A percentile compares a stretch with the other conserved stretches of the same genome.
phyloP scores from a whole-genome alignment of 2,329 filamentous ascomycete species.

The Trichoderma koningiopsis region DNA sequence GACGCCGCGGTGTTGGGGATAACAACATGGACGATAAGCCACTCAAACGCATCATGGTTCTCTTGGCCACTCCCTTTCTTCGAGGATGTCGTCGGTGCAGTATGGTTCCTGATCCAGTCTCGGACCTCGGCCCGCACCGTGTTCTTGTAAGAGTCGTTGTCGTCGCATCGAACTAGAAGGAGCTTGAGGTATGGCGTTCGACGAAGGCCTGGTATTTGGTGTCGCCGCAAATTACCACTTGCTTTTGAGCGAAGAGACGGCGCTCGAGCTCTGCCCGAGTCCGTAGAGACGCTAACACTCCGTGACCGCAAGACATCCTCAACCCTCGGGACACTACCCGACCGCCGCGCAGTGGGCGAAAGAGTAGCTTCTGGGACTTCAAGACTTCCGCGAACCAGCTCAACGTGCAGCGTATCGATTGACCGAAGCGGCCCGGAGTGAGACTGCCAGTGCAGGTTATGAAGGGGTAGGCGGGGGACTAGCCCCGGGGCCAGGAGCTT shows the following conservation, averaged over 20 bases:
- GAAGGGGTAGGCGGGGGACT: slow-evolving; percentile 76
- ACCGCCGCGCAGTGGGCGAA: slow-evolving; percentile 37
- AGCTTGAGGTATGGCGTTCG: slow-evolving; percentile 94
- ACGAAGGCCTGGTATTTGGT: slow-evolving; percentile 92
- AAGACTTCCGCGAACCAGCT: slow-evolving; percentile 69
- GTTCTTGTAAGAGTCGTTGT: slow-evolving; percentile 90
- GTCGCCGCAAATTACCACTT: slow-evolving; percentile 60
- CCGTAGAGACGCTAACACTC: slow-evolving; percentile 43
- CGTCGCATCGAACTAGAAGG: slow-evolving; percentile 87
- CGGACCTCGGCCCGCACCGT: slow-evolving; percentile 75
- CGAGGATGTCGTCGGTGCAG: slow-evolving; percentile 59
- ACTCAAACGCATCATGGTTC: slow-evolving; percentile 95
- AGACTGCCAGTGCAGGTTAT: slow-evolving; percentile 96
- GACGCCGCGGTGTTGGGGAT: slow-evolving; percentile 81
- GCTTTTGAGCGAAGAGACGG: slow-evolving; percentile 38
- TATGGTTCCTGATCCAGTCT: slow-evolving; percentile 87
- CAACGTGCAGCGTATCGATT: slow-evolving; percentile 89
- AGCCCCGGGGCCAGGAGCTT: slow-evolving; percentile 78
- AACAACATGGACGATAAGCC: slow-evolving; percentile 91
- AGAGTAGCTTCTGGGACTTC: slow-evolving; percentile 45
- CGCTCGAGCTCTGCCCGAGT: slow-evolving; percentile 31
- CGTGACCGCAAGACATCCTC: slow-evolving; percentile 67
- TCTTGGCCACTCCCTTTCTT: slow-evolving; percentile 68
- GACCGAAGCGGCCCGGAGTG: slow-evolving; percentile 87
- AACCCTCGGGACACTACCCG: slow-evolving; percentile 42